Evolutionary conservation across 2,329 filamentous ascomycete species (phyloP).

Genomic region (Pyrenophora tritici-repentis): DNA sequence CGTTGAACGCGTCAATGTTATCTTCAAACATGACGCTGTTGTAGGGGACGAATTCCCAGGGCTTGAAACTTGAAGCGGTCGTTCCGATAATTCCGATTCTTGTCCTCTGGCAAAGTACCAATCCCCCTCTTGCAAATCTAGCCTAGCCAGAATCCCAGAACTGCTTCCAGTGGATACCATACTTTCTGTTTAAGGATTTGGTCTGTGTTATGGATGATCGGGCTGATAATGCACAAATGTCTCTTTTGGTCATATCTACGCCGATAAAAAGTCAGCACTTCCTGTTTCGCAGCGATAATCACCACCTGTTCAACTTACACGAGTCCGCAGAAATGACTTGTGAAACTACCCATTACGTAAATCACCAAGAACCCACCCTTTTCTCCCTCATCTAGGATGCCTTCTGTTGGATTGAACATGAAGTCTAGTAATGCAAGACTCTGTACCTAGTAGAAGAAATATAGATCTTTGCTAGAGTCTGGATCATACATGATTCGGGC

Average conservation of each 20-base stretch:
- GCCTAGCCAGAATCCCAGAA: constrained; percentile 15
- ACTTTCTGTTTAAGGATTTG: constrained; percentile 7
- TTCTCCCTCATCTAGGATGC: not conserved
- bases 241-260: constrained; percentile 18
- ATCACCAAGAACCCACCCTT: constrained; percentile 1
- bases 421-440: constrained; percentile 1
- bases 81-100: not conserved
- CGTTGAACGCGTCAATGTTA: constrained; percentile 16
- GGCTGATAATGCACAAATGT: constrained; percentile 4
- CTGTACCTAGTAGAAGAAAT: constrained; percentile 5
- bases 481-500: not conserved
- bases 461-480: not conserved
- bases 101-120: constrained; percentile 3
- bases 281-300: not conserved
- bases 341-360: not conserved
- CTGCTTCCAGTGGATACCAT: constrained; percentile 17
- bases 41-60: constrained; percentile 16
- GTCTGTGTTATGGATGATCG: not conserved
- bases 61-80: constrained; percentile 10
- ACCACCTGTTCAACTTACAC: not conserved
- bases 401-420: constrained; percentile 3
- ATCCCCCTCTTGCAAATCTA: constrained; percentile 17
- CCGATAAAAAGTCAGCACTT: not conserved
- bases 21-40: constrained; percentile 12
- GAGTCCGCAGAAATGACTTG: not conserved